These are phyloP conservation scores for Ceratobasidium theobromae DNA, from an alignment of 1,284 basidiomycete genomes.

Conservation along the genomic window DNA sequence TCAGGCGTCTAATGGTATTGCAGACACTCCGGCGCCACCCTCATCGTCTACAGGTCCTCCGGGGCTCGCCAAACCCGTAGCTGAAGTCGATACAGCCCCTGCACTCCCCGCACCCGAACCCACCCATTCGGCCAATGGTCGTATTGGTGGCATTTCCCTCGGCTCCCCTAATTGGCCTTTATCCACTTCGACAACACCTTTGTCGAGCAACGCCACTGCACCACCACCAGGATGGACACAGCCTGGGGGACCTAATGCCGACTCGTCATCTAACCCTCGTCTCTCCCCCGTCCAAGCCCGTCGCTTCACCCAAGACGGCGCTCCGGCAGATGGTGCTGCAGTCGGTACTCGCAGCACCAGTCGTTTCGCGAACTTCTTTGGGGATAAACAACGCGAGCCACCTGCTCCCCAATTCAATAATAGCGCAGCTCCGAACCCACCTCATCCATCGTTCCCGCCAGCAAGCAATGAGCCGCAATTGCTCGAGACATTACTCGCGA, in stretches of 20 bases:
- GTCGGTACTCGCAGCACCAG: constrained; percentile 44
- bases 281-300: constrained; percentile 24
- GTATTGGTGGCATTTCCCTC: constrained; percentile 24
- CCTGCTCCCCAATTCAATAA: constrained; percentile 23
- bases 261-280: constrained; percentile 19
- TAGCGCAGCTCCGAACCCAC: background rate
- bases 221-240: constrained; percentile 19
- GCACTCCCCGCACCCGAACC: constrained; percentile 1
- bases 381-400: constrained; percentile 52
- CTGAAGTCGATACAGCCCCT: background rate
- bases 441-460: background rate
- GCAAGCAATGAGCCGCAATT: constrained; percentile 9
- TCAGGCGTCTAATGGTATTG: background rate
- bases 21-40: background rate
- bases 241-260: background rate
- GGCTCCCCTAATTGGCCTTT: constrained; percentile 11
- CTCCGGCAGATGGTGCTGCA: constrained; percentile 4
- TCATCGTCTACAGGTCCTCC: constrained; percentile 1
- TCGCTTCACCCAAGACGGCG: constrained; percentile 22
- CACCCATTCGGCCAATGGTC: background rate
- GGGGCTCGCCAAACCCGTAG: constrained; percentile 7
- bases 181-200: background rate
- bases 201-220: background rate
- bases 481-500: constrained; percentile 20
- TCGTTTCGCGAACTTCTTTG: constrained; percentile 80